These are phyloP conservation scores for Magnaporthales sp. DNA, from an alignment of 2,329 filamentous ascomycete genomes.

Conservation along the genomic window DNA sequence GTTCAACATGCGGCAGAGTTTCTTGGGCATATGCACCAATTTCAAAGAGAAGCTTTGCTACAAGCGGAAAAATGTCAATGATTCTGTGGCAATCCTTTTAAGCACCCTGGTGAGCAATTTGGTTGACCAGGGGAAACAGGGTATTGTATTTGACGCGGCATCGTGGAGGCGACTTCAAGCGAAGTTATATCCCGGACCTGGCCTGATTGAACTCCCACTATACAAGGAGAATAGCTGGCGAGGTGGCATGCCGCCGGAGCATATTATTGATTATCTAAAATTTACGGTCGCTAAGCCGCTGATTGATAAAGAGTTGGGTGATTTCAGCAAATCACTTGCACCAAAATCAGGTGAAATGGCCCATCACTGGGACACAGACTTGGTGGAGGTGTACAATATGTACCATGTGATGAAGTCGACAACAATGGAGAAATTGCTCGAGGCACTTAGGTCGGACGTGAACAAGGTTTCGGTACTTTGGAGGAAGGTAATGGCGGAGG, in stretches of 20 bases:
- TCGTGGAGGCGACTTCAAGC: constrained; percentile 31
- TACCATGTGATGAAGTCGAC: constrained; percentile 20
- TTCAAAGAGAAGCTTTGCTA: constrained; percentile 59
- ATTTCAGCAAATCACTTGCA: constrained; percentile 22
- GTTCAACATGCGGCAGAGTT: constrained; percentile 46
- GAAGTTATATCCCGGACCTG: constrained; percentile 8
- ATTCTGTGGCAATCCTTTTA: constrained; percentile 34
- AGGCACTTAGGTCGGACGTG: constrained; percentile 25
- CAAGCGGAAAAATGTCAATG: constrained; percentile 38
- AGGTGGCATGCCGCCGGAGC: constrained; percentile 18
- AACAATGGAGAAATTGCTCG: constrained; percentile 22
- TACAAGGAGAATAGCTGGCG: constrained; percentile 32
- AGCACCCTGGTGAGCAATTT: constrained; percentile 43
- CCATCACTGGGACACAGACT: constrained; percentile 26
- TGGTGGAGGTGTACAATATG: constrained; percentile 23
- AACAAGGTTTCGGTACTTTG: constrained; percentile 21
- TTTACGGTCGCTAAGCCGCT: constrained; percentile 39
- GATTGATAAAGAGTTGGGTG: constrained; percentile 26
- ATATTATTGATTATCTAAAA: constrained; percentile 57
- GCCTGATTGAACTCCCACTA: constrained; percentile 24
- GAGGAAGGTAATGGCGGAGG: constrained; percentile 12
- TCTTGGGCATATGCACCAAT: constrained; percentile 56
- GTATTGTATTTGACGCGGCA: constrained; percentile 34
- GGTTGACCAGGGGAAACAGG: constrained; percentile 50
- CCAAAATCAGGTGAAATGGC: constrained; percentile 9